Percentiles rank a stretch among this genome's conserved stretches.
Conservation (phyloP, 2,329 filamentous ascomycete species). For the Penicillium sp. region DNA sequence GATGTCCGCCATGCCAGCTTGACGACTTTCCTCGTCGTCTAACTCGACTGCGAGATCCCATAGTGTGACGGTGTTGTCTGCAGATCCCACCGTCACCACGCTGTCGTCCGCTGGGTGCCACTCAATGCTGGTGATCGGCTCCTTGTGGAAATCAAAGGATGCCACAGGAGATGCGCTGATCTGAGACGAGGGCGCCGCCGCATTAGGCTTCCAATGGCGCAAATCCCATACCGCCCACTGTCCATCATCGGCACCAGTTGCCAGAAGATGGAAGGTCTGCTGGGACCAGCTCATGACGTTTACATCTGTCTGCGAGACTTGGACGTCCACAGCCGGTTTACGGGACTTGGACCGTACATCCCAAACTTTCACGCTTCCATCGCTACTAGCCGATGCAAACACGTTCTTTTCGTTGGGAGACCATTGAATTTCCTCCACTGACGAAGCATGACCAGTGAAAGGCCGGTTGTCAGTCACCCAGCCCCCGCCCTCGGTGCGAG, state of each 20-base stretch:
- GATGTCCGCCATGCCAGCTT: conserved; percentile 80
- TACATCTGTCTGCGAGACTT: conserved; percentile 77
- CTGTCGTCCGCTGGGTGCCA: conserved; percentile 98
- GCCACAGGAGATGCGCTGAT: conserved; percentile 73
- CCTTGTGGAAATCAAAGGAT: conserved; percentile 89
- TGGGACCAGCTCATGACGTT: conserved; percentile 96
- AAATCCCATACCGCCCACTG: conserved; percentile 96
- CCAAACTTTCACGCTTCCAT: conserved; percentile 94
- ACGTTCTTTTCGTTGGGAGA: conserved; percentile 88
- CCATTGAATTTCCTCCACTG: conserved; percentile 95
- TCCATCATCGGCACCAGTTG: conserved; percentile 87
- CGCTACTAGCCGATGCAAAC: conserved; percentile 87
- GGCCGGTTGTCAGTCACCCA: conserved; percentile 81
- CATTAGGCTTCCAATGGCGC: conserved; percentile 78
- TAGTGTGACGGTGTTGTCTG: conserved; percentile 87
- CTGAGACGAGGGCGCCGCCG: conserved; percentile 43
- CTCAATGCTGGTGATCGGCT: conserved; percentile 91
- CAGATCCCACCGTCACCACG: conserved; percentile 85
- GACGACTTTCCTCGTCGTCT: conserved; percentile 92
- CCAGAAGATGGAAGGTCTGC: conserved; percentile 81
- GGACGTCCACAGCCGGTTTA: conserved; percentile 78
- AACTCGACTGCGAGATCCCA: conserved; percentile 97
- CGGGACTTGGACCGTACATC: conserved; percentile 86
- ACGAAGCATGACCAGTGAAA: conserved; percentile 76
- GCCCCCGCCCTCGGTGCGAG: conserved; percentile 76